Conservation (phyloP, 345 rosid species). For the Turritis glabra region DNA sequence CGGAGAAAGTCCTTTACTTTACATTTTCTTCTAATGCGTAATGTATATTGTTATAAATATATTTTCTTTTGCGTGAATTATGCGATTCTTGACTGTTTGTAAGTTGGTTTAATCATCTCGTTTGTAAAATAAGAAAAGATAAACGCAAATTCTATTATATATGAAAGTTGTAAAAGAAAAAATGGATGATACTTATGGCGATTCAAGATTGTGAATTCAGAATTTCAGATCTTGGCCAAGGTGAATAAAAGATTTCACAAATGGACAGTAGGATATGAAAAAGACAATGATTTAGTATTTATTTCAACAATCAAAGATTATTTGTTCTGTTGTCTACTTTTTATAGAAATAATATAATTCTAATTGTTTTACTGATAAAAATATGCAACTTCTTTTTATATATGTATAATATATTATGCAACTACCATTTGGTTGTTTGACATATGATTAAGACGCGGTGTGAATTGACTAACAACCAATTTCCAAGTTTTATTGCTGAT, state of each 20-base stretch:
- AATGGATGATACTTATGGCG: neutral
- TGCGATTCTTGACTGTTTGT: neutral
- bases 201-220: neutral
- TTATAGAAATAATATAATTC: neutral
- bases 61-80: neutral
- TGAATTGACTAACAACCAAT: neutral
- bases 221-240: neutral
- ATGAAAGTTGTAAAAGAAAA: neutral
- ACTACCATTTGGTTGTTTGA: neutral
- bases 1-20: neutral
- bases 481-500: neutral
- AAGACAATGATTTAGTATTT: neutral
- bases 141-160: neutral
- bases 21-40: neutral
- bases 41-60: constrained; percentile 3
- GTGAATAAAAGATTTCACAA: neutral
- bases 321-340: too few relatives aligned
- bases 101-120: neutral
- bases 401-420: neutral
- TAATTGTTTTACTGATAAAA: neutral
- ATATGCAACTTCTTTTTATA: too few relatives aligned
- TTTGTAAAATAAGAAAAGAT: neutral
- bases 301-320: neutral
- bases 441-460: neutral
- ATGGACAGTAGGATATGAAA: neutral